These are phyloP conservation scores for Lentinula raphanica DNA, from an alignment of 768 basidiomycete genomes.

Conservation along the genomic window DNA sequence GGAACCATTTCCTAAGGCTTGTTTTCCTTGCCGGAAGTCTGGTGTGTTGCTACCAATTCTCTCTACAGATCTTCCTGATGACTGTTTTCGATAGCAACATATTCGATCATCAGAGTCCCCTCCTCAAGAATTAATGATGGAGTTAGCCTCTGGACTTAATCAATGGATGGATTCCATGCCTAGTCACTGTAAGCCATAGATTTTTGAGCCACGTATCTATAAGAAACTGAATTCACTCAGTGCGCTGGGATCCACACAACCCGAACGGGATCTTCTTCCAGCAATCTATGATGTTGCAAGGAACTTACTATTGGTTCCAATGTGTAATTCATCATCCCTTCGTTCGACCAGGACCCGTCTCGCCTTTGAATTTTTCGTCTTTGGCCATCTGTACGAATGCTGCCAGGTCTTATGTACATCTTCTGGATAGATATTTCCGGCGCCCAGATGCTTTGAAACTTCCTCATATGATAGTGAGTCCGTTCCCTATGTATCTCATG, in stretches of 20 bases:
- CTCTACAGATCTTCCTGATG: conserved; percentile 27
- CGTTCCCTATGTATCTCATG: neutral
- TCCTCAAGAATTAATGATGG: conserved; percentile 49
- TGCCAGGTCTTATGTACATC: conserved; percentile 28
- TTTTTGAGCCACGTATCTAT: neutral
- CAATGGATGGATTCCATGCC: conserved; percentile 60
- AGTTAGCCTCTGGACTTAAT: conserved; percentile 57
- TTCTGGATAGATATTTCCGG: conserved; percentile 27
- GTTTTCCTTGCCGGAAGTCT: conserved; percentile 43
- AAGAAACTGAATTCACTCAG: conserved; percentile 3
- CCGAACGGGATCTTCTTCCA: conserved; percentile 28
- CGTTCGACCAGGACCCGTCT: conserved; percentile 22
- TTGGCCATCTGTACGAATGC: conserved; percentile 37
- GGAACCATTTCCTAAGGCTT: conserved; percentile 43
- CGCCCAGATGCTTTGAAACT: neutral
- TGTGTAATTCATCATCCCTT: conserved; percentile 45
- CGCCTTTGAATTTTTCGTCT: conserved; percentile 21
- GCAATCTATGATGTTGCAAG: conserved; percentile 34
- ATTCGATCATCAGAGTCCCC: conserved; percentile 9
- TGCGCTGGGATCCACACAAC: conserved; percentile 18
- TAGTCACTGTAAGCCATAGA: conserved; percentile 37
- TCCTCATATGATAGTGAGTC: neutral
- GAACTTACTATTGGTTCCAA: conserved; percentile 36
- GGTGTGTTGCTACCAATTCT: conserved; percentile 42
- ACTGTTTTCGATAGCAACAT: neutral